Evolutionary conservation across 2,329 filamentous ascomycete genomes (phyloP), one percentile per base, ranked within the genome.

Genomic region (Fusarium avenaceum): DNA sequence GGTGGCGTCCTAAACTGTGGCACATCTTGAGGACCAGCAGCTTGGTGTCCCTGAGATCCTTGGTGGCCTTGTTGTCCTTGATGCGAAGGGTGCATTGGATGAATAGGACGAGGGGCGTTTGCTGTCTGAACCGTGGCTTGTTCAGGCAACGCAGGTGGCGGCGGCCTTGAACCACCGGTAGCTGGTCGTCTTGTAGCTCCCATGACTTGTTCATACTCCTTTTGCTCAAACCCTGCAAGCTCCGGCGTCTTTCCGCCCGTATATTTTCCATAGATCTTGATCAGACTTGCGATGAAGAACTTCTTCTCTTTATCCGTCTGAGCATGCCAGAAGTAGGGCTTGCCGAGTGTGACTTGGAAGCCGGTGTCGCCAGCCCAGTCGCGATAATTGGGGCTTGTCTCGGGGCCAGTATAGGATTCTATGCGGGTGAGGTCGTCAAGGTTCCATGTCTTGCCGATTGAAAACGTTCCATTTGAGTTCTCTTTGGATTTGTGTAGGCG

Each of bases 381-480:
- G 86, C 91, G 79, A 84, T 86, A 70, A 82, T 87, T 77, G 68
- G 90, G 72, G 79, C 84, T 76, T 84, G 87, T 75, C 77, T 83
- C 80, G 20, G 87, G 78, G 43, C 89, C 85, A 8, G 89, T 90
- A 76, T 90, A 98, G 26, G 93, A 96, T 77, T 97, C 92, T 69
- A 99, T 92, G 45, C 87, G 86, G 6, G 87, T 87, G 48, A 99
- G 83, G 76, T 99, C 96, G 79, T 98, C 95, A 71, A 99, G 87
- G 77, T 94, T 92, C 96, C 96, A 99, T 5, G 96, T 97, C 82
- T 99, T 99, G 70, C 96, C 96, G 71, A 99, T 97, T 20, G 95
- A 98, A 79, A 97, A 99, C 24, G 92, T 89, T 57, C 94, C 94
- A 78, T 97, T 97, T 57, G 87, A 85, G 78, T 99, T 99, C 81